Evolutionary conservation across 2,329 filamentous ascomycete species (phyloP).

Genomic region (Coniochaeta pulveracea): DNA sequence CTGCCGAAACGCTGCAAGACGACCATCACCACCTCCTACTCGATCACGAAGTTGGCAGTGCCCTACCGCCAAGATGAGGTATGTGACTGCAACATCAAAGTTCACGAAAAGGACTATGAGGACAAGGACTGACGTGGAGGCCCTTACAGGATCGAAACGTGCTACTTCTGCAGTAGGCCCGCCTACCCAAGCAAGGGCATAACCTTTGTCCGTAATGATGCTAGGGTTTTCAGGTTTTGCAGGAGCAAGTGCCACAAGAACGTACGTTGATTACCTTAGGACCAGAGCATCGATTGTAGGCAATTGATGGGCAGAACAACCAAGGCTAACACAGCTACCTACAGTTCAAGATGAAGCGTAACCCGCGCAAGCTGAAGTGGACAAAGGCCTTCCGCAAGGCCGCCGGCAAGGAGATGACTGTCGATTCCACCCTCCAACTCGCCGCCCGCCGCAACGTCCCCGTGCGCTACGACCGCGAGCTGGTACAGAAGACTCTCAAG

Average conservation of each 20-base stretch:
- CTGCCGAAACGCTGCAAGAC: too few species aligned
- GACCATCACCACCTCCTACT: too few species aligned
- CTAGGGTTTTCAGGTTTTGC: conserved; percentile 47
- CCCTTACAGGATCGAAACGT: conserved; percentile 50
- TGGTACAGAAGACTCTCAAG: conserved; percentile 75
- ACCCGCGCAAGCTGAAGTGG: conserved; percentile 94
- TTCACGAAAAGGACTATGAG: too few species aligned
- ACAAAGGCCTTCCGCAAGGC: conserved; percentile 85
- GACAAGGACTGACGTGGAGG: too few species aligned
- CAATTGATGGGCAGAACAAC: background rate
- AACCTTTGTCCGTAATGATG: conserved; percentile 38
- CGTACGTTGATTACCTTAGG: conserved; percentile 4
- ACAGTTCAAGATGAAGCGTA: conserved; percentile 94
- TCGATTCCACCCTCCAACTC: conserved; percentile 90
- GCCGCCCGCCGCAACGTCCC: conserved; percentile 88
- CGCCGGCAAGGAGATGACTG: conserved; percentile 78
- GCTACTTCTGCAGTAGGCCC: conserved; percentile 59
- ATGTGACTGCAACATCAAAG: too few species aligned
- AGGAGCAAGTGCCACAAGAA: conserved; percentile 50
- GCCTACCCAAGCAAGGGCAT: conserved; percentile 46
- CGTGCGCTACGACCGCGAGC: conserved; percentile 88
- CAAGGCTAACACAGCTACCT: conserved; percentile 3
- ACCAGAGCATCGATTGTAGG: background rate
- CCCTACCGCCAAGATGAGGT: conserved; percentile 9
- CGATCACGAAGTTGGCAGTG: conserved; percentile 1